These are phyloP conservation scores for Rosa hybrid DNA, from an alignment of 331 rosid genomes.

Conservation along the genomic window DNA sequence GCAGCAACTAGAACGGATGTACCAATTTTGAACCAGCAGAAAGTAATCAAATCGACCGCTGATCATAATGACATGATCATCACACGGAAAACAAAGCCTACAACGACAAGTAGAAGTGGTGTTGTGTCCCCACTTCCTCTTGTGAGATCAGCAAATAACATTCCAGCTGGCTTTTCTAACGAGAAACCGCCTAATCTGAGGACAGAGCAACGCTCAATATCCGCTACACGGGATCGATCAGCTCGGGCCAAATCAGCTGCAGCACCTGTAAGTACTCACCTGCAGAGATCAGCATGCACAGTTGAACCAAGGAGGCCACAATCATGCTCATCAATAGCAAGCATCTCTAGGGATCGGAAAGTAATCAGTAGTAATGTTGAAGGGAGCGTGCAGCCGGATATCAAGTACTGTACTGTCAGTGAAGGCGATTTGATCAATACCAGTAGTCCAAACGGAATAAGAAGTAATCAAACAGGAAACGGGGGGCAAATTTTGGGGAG, in stretches of 20 bases:
- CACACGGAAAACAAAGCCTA: conserved; percentile 2
- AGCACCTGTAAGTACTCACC: neutral
- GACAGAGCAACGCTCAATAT: conserved; percentile 48
- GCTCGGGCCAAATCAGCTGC: neutral
- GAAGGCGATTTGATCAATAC: conserved; percentile 26
- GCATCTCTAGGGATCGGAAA: conserved; percentile 47
- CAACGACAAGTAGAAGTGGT: conserved; percentile 24
- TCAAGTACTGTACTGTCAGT: neutral
- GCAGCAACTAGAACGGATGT: neutral
- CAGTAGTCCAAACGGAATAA: conserved; percentile 25
- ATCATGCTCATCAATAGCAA: conserved; percentile 51
- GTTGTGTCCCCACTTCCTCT: conserved; percentile 51
- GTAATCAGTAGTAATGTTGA: conserved; percentile 26
- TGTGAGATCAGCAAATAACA: conserved; percentile 41
- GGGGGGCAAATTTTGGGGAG: conserved; percentile 60
- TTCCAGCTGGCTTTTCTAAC: conserved; percentile 40
- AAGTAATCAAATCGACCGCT: neutral
- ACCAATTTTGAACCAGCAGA: conserved; percentile 3
- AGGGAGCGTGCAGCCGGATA: neutral
- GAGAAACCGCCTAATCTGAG: conserved; percentile 59
- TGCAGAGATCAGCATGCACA: neutral
- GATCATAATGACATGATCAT: neutral
- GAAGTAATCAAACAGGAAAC: conserved; percentile 27
- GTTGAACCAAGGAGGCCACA: conserved; percentile 37
- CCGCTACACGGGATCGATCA: conserved; percentile 51